Evolutionary conservation across 768 basidiomycete species (phyloP).

Genomic region (Leccinum obscurum): DNA sequence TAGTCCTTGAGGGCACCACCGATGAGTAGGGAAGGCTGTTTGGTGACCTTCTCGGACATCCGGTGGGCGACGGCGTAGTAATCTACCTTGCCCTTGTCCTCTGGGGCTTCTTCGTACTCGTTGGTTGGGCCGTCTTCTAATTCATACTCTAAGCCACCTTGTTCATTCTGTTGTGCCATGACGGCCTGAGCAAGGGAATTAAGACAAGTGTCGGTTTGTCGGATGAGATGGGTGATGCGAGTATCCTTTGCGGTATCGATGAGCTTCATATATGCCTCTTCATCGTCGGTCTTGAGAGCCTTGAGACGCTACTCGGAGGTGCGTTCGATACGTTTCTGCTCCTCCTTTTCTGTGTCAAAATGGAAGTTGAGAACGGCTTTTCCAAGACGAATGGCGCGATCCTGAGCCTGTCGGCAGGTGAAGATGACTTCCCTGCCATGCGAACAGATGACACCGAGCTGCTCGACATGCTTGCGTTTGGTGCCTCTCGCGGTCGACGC

Average conservation of each 20-base stretch:
- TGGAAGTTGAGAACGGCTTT: conserved; percentile 84
- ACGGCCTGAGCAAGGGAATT: conserved; percentile 95
- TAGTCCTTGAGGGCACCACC: conserved; percentile 95
- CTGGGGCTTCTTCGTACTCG: conserved; percentile 63
- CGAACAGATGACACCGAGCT: conserved; percentile 79
- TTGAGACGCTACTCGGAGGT: conserved; percentile 97
- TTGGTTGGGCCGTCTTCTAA: conserved; percentile 72
- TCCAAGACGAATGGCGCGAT: conserved; percentile 62
- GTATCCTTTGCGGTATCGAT: conserved; percentile 99
- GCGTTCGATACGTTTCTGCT: conserved; percentile 94
- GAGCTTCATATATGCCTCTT: conserved; percentile 99
- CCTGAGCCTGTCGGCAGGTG: conserved; percentile 66
- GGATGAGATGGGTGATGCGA: conserved; percentile 92
- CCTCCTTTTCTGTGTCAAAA: conserved; percentile 91
- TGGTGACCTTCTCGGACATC: conserved; percentile 81
- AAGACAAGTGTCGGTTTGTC: conserved; percentile 93
- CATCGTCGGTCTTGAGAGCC: conserved; percentile 96
- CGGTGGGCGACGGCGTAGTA: conserved; percentile 96
- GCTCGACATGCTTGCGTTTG: conserved; percentile 95
- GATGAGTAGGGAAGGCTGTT: conserved; percentile 70
- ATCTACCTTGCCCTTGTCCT: conserved; percentile 77
- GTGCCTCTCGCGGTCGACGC: conserved; percentile 86
- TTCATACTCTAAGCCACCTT: conserved; percentile 49
- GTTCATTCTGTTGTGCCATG: conserved; percentile 84
- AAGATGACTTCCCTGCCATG: conserved; percentile 78